Evolutionary conservation across 495 filamentous ascomycete genomes (phyloP).

Genomic region (Lophiostoma macrostomum): DNA sequence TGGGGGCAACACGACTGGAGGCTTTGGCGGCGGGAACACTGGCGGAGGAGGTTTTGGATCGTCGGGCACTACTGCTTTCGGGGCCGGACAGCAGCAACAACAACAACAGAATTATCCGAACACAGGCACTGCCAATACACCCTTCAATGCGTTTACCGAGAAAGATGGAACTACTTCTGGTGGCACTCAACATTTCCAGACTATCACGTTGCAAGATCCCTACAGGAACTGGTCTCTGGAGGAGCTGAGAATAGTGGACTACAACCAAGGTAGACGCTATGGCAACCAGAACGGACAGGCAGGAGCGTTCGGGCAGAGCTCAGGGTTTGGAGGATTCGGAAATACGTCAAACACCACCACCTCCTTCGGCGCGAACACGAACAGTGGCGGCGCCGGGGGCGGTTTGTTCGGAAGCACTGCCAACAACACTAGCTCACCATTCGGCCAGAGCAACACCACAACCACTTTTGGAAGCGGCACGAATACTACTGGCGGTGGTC

Average conservation of each 20-base stretch:
- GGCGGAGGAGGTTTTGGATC: constrained; percentile 52
- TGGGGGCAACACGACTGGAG: constrained; percentile 37
- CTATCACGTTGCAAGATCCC: constrained; percentile 77
- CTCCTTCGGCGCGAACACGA: constrained; percentile 45
- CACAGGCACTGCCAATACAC: constrained; percentile 69
- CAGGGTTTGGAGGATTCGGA: constrained; percentile 59
- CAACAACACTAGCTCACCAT: constrained; percentile 12
- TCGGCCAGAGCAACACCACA: constrained; percentile 17
- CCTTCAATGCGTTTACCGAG: constrained; percentile 73
- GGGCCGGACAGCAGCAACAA: constrained; percentile 31
- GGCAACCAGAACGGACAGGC: constrained; percentile 78
- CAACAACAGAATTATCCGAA: constrained; percentile 35
- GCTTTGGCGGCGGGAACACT: constrained; percentile 49
- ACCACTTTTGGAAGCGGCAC: constrained; percentile 33
- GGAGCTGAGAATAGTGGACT: constrained; percentile 85
- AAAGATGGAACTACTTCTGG: constrained; percentile 62
- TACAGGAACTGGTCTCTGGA: constrained; percentile 89
- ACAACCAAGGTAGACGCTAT: constrained; percentile 76
- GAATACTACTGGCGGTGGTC: constrained; percentile 40
- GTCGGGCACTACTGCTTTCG: constrained; percentile 35
- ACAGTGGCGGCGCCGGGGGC: constrained; percentile 39
- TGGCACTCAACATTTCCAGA: constrained; percentile 74
- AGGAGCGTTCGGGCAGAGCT: constrained; percentile 73
- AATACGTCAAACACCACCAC: constrained; percentile 43
- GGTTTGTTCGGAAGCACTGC: constrained; percentile 38